Evolutionary conservation across 2,329 filamentous ascomycete genomes (phyloP).

Genomic region (Phialophora expanda): DNA sequence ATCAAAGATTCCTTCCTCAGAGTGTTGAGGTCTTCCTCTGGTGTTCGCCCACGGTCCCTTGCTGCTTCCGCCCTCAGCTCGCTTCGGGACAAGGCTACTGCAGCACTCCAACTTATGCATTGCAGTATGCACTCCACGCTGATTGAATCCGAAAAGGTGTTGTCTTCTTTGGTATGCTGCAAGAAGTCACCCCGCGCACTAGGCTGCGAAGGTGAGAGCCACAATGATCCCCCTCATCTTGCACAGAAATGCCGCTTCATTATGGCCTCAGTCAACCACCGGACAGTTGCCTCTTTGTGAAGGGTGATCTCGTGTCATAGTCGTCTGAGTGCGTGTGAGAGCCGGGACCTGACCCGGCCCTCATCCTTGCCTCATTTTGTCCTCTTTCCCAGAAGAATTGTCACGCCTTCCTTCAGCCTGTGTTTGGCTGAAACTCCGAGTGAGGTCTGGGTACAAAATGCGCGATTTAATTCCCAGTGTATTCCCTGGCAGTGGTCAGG

Average conservation of each 20-base stretch:
- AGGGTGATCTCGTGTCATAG: neutral
- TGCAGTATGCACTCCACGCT: slow-evolving; percentile 4
- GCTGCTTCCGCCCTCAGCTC: slow-evolving; percentile 2
- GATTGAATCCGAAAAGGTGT: slow-evolving; percentile 1
- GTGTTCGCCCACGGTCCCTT: slow-evolving; percentile 6
- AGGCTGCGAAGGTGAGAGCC: neutral
- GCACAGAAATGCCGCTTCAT: neutral
- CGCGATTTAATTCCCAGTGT: slow-evolving; percentile 24
- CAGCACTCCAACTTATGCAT: neutral
- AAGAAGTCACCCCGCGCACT: neutral
- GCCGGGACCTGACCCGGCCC: too few relatives aligned
- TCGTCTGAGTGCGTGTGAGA: neutral
- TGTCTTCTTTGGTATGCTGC: neutral
- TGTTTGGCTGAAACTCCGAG: slow-evolving; percentile 5
- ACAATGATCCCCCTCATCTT: neutral
- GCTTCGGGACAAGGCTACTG: slow-evolving; percentile 17
- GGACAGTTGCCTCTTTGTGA: neutral
- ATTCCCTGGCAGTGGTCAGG: slow-evolving; percentile 3
- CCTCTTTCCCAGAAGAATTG: neutral
- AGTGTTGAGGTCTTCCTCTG: neutral
- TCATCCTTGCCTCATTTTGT: neutral
- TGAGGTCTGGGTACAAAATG: slow-evolving; percentile 10
- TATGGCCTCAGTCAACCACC: neutral
- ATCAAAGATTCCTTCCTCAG: neutral
- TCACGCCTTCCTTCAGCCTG: neutral